Percentiles rank a stretch among this genome's conserved stretches.
Evolutionary conservation across 495 filamentous ascomycete genomes (phyloP).

Genomic region (Cercophora samala): DNA sequence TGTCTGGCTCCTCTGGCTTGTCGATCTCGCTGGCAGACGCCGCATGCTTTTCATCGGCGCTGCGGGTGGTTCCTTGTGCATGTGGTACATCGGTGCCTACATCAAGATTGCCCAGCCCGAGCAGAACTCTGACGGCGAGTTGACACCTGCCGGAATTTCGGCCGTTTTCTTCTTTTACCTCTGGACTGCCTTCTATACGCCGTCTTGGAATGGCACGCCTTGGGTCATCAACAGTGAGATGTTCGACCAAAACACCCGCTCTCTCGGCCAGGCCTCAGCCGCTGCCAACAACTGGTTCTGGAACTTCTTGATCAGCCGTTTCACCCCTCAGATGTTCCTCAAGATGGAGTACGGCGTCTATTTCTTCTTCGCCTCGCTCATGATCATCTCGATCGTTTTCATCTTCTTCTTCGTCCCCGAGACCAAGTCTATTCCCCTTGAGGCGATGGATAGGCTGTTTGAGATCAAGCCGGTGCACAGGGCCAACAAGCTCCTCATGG

Average conservation of each 20-base stretch:
- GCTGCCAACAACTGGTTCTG: slow-evolving; percentile 72
- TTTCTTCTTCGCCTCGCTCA: slow-evolving; percentile 73
- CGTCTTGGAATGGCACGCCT: slow-evolving; percentile 70
- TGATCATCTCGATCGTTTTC: slow-evolving; percentile 64
- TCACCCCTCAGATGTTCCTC: slow-evolving; percentile 73
- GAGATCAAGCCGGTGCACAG: slow-evolving; percentile 51
- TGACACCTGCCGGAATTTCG: slow-evolving; percentile 59
- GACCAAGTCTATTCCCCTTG: slow-evolving; percentile 52
- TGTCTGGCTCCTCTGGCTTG: slow-evolving; percentile 55
- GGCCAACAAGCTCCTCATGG: slow-evolving; percentile 52
- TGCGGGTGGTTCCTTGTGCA: slow-evolving; percentile 51
- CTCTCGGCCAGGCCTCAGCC: slow-evolving; percentile 65
- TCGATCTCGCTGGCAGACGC: slow-evolving; percentile 52
- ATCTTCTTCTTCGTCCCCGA: slow-evolving; percentile 53
- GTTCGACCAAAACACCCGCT: slow-evolving; percentile 60
- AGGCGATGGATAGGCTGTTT: slow-evolving; percentile 59
- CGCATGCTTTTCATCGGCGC: slow-evolving; percentile 55
- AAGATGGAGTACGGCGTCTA: slow-evolving; percentile 70
- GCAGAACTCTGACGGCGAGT: slow-evolving; percentile 29
- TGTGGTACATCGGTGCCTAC: slow-evolving; percentile 56
- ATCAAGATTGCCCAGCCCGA: slow-evolving; percentile 53
- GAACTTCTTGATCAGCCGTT: slow-evolving; percentile 71
- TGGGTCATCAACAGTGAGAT: slow-evolving; percentile 66
- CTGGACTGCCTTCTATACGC: slow-evolving; percentile 74
- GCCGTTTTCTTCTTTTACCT: slow-evolving; percentile 80